Evolutionary conservation across 345 rosid genomes (phyloP).

Genomic region (Eucalyptus curtisii): DNA sequence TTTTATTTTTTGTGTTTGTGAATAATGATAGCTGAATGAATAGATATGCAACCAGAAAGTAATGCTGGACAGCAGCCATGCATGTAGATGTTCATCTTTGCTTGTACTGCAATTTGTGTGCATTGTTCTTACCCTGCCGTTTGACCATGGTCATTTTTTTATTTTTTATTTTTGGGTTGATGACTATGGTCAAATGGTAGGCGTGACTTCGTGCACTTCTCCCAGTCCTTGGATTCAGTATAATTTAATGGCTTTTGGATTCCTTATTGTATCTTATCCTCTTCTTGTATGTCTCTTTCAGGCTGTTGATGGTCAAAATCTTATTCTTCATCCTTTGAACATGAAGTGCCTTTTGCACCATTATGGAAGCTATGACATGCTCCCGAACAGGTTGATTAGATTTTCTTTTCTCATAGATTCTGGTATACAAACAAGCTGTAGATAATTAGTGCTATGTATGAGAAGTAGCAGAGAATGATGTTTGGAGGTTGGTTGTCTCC

Average conservation of each 20-base stretch:
- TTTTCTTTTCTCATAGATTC: not conserved
- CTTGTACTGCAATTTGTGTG: not conserved
- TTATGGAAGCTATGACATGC: conserved; percentile 68
- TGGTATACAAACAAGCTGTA: not conserved
- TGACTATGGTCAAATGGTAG: not conserved
- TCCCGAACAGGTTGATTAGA: conserved; percentile 46
- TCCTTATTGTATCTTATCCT: not conserved
- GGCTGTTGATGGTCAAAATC: conserved; percentile 90
- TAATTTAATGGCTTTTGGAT: not conserved
- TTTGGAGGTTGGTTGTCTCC: not conserved
- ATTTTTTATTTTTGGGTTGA: no score
- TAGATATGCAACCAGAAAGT: not conserved
- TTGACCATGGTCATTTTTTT: not conserved
- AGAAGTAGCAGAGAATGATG: not conserved
- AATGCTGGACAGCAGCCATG: not conserved
- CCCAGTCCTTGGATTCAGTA: not conserved
- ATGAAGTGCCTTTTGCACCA: conserved; percentile 85
- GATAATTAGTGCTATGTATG: not conserved
- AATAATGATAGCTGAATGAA: not conserved
- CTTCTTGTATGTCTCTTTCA: conserved; percentile 21
- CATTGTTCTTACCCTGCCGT: not conserved
- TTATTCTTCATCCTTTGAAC: conserved; percentile 76
- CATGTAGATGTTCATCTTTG: not conserved
- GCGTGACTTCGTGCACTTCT: not conserved
- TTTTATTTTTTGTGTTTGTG: not conserved